Evolutionary conservation across 495 filamentous ascomycete genomes (phyloP).

Genomic region (Tuber aestivum): DNA sequence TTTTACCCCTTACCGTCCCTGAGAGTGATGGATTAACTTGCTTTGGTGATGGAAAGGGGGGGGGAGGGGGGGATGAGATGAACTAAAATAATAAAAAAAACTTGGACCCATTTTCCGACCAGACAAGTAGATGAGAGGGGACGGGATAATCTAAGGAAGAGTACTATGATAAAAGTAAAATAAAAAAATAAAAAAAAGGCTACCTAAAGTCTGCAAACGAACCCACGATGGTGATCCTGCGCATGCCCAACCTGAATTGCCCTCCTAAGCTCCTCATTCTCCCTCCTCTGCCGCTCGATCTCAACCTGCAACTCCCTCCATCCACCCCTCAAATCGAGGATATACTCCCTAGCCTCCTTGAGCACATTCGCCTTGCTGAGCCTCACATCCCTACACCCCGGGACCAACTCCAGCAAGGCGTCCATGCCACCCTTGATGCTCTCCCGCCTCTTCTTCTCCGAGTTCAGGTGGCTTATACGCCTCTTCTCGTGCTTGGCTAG

Average conservation of each 20-base stretch:
- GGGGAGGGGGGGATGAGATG: not conserved
- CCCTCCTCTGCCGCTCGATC: slow-evolving; percentile 25
- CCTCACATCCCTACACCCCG: slow-evolving; percentile 35
- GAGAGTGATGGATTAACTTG: not conserved
- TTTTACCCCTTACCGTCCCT: not conserved
- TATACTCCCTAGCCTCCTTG: slow-evolving; percentile 39
- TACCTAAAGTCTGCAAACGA: slow-evolving; percentile 26
- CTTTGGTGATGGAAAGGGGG: not conserved
- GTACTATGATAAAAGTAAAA: not conserved
- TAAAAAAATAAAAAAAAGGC: not conserved
- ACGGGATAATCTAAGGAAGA: not conserved
- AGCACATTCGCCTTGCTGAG: slow-evolving; percentile 41
- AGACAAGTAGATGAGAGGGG: not conserved
- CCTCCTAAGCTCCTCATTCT: slow-evolving; percentile 35
- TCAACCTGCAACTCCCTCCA: slow-evolving; percentile 26
- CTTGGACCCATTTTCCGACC: not conserved
- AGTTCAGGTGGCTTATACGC: slow-evolving; percentile 39
- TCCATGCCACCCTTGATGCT: slow-evolving; percentile 43
- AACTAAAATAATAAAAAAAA: too few relatives aligned
- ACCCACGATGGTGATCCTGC: slow-evolving; percentile 30
- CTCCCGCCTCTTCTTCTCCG: slow-evolving; percentile 41
- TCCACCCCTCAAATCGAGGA: slow-evolving; percentile 30
- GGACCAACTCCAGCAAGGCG: slow-evolving; percentile 40
- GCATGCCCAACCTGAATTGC: slow-evolving; percentile 25
- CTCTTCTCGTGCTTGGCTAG: slow-evolving; percentile 41